Evolutionary conservation across 2,329 filamentous ascomycete species (phyloP).

Genomic region (Aspergillus candidus): DNA sequence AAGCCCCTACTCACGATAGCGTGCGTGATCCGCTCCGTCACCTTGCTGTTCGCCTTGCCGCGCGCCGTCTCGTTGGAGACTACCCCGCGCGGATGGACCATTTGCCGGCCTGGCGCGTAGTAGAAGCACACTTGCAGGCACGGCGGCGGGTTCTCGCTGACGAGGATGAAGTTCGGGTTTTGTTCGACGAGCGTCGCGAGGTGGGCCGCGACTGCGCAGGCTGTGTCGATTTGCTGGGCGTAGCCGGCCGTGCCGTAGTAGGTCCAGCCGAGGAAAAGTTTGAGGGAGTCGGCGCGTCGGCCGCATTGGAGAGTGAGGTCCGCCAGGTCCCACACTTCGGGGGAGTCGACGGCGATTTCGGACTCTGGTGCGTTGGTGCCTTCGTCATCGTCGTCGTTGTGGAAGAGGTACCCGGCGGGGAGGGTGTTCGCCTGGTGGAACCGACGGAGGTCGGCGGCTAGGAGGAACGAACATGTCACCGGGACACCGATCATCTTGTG

Average conservation of each 20-base stretch:
- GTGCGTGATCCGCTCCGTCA: constrained; percentile 52
- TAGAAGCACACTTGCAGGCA: constrained; percentile 97
- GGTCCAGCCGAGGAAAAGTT: constrained; percentile 81
- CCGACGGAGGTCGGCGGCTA: constrained; percentile 66
- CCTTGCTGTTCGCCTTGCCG: constrained; percentile 46
- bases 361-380: constrained; percentile 18
- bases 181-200: constrained; percentile 56
- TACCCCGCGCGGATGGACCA: constrained; percentile 35
- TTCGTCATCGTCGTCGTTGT: constrained; percentile 46
- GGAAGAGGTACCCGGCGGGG: constrained; percentile 80
- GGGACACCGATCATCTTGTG: constrained; percentile 97
- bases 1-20: constrained; percentile 55
- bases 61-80: constrained; percentile 31
- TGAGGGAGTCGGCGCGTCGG: constrained; percentile 75
- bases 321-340: constrained; percentile 78
- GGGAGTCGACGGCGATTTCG: constrained; percentile 28
- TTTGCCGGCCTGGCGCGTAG: constrained; percentile 56
- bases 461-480: constrained; percentile 82
- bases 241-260: constrained; percentile 81
- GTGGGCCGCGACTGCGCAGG: constrained; percentile 64
- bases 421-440: constrained; percentile 84
- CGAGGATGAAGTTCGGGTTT: constrained; percentile 59
- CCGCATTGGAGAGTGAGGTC: constrained; percentile 93
- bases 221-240: constrained; percentile 60
- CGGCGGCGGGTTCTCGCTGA: constrained; percentile 70